Percentiles rank a stretch among this genome's conserved stretches.
Conservation (phyloP, 768 basidiomycete genomes). For the Strobilomyces echinocephalus region DNA sequence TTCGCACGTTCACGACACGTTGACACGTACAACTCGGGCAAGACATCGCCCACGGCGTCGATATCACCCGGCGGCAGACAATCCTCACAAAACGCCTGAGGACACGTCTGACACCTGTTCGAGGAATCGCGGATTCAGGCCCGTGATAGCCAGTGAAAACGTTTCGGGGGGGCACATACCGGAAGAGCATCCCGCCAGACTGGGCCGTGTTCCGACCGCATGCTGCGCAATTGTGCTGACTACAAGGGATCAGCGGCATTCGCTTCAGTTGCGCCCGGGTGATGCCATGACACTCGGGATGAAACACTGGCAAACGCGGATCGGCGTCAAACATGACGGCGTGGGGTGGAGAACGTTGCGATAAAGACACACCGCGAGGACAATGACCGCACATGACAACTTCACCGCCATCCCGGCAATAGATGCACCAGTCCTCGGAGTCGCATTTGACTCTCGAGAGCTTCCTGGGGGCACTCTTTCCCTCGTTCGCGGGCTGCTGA, state of each 20-base stretch:
- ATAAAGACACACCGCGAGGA: constrained; percentile 44
- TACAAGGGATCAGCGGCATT: constrained; percentile 33
- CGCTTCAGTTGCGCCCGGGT: constrained; percentile 27
- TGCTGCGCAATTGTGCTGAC: constrained; percentile 46
- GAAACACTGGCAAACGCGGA: constrained; percentile 43
- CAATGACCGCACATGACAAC: constrained; percentile 45
- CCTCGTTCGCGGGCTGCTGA: constrained; percentile 14
- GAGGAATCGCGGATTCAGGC: not conserved
- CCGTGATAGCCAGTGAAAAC: not conserved
- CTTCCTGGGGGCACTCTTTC: constrained; percentile 26
- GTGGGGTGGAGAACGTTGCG: constrained; percentile 1
- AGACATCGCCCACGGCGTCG: constrained; percentile 46
- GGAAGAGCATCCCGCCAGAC: constrained; percentile 55
- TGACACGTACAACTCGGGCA: constrained; percentile 53
- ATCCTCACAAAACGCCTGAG: constrained; percentile 57
- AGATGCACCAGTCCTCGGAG: constrained; percentile 55
- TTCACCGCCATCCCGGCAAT: constrained; percentile 57
- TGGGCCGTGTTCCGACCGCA: constrained; percentile 44
- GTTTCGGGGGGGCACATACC: constrained; percentile 35
- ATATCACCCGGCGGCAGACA: constrained; percentile 50
- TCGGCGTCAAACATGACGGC: not conserved
- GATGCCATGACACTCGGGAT: constrained; percentile 44
- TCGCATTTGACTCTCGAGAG: constrained; percentile 37
- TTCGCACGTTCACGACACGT: not conserved
- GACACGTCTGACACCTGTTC: constrained; percentile 54